Conservation (phyloP, 139 green algal genomes). For the Chlamydomonas sp. region DNA sequence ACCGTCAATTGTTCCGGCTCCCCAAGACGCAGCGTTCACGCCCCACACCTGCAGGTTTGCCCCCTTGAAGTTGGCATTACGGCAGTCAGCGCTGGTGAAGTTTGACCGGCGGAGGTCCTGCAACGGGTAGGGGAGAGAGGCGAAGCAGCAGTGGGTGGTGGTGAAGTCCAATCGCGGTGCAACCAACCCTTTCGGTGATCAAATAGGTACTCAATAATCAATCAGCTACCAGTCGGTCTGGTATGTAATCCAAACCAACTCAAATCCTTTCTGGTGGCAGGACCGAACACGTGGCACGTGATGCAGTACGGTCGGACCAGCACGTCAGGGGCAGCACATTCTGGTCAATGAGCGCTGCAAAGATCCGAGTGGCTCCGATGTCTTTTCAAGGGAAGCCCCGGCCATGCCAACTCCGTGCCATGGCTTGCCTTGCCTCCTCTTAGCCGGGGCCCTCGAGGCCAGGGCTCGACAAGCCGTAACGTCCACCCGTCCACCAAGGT, state of each 20-base stretch:
- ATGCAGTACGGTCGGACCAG: no score
- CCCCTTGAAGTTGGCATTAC: conserved; percentile 66
- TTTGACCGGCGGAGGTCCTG: conserved; percentile 87
- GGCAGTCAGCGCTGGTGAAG: conserved; percentile 85
- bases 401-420: background rate
- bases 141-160: background rate
- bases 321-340: no score
- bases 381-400: background rate
- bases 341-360: no score
- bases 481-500: background rate
- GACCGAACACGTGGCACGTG: no score
- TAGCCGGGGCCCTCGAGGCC: background rate
- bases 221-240: background rate
- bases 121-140: background rate
- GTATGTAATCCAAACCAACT: no score
- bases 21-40: background rate
- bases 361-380: no score
- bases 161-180: background rate
- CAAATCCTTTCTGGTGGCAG: no score
- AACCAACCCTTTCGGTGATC: background rate
- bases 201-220: background rate
- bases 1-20: no score
- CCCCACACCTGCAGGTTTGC: conserved; percentile 53
- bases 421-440: background rate
- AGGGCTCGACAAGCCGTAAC: no score